Conservation (phyloP, 345 rosid genomes). For the Bruguiera sexangula region DNA sequence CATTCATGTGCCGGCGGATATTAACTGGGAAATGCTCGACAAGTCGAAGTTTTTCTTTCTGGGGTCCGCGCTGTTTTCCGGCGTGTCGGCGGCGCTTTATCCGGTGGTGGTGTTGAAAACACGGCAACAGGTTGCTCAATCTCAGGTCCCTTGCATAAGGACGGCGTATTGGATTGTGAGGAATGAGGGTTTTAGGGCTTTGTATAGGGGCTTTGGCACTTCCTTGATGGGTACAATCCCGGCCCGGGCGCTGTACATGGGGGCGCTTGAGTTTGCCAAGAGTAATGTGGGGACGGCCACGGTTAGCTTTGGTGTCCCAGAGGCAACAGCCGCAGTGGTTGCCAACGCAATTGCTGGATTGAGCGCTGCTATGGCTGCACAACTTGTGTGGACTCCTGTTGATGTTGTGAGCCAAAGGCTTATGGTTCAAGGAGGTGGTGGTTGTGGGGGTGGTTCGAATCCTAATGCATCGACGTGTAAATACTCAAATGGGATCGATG, state of each 20-base stretch:
- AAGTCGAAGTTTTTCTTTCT: constrained; percentile 81
- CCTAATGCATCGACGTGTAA: constrained; percentile 47
- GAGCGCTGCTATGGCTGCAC: constrained; percentile 91
- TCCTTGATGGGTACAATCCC: constrained; percentile 88
- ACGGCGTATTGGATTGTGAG: constrained; percentile 49
- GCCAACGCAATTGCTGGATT: constrained; percentile 84
- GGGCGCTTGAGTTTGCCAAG: constrained; percentile 80
- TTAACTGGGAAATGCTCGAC: constrained; percentile 90
- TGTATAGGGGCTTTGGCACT: constrained; percentile 89
- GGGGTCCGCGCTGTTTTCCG: constrained; percentile 88
- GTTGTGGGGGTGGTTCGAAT: constrained; percentile 8
- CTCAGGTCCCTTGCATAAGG: constrained; percentile 51
- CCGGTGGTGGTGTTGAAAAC: constrained; percentile 79
- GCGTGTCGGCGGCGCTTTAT: constrained; percentile 75
- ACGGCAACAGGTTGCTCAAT: constrained; percentile 71
- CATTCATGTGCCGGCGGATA: constrained; percentile 59
- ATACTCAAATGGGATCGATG: constrained; percentile 73
- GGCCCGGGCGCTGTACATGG: constrained; percentile 90
- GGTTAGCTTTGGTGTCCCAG: constrained; percentile 61
- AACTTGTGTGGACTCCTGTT: constrained; percentile 91
- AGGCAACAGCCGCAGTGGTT: constrained; percentile 56
- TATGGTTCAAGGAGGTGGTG: constrained; percentile 66
- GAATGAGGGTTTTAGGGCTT: constrained; percentile 67
- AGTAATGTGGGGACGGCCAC: constrained; percentile 75
- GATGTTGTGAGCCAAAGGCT: constrained; percentile 94